Conservation (phyloP, 2,329 filamentous ascomycete genomes). For the Alternaria tenuissima region DNA sequence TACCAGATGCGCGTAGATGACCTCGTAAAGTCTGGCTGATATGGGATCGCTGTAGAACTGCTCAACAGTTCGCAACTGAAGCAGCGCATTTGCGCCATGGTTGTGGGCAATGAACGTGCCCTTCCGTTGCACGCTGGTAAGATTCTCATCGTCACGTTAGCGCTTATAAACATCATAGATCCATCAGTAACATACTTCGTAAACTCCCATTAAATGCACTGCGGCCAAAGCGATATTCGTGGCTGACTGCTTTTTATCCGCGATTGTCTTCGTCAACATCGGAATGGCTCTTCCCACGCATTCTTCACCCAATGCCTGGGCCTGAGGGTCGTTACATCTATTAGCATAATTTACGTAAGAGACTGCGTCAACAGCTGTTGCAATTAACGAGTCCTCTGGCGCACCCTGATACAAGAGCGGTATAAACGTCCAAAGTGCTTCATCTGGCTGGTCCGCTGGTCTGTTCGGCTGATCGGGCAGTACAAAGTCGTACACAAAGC, state of each 20-base stretch:
- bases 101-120: conserved; percentile 38
- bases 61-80: conserved; percentile 37
- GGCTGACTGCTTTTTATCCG: conserved; percentile 29
- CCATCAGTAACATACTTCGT: conserved; percentile 30
- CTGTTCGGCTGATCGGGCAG: conserved; percentile 26
- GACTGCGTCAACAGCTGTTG: conserved; percentile 34
- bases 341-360: conserved; percentile 41
- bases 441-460: conserved; percentile 27
- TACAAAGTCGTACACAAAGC: conserved; percentile 46
- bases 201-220: conserved; percentile 42
- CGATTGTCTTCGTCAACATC: conserved; percentile 33
- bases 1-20: conserved; percentile 39
- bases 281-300: conserved; percentile 32
- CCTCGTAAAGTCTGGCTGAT: conserved; percentile 40
- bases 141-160: conserved; percentile 24
- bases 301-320: conserved; percentile 33
- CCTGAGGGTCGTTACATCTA: conserved; percentile 35
- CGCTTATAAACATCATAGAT: not conserved
- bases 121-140: conserved; percentile 29
- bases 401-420: conserved; percentile 35
- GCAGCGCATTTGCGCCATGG: conserved; percentile 38
- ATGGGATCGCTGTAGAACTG: conserved; percentile 35
- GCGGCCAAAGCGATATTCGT: conserved; percentile 35
- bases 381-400: conserved; percentile 33
- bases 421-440: conserved; percentile 39